A percentile compares a stretch with the other conserved stretches of the same genome.
phyloP scores from a whole-genome alignment of 2,329 filamentous ascomycete genomes.

The Curvularia eragrostidis region DNA sequence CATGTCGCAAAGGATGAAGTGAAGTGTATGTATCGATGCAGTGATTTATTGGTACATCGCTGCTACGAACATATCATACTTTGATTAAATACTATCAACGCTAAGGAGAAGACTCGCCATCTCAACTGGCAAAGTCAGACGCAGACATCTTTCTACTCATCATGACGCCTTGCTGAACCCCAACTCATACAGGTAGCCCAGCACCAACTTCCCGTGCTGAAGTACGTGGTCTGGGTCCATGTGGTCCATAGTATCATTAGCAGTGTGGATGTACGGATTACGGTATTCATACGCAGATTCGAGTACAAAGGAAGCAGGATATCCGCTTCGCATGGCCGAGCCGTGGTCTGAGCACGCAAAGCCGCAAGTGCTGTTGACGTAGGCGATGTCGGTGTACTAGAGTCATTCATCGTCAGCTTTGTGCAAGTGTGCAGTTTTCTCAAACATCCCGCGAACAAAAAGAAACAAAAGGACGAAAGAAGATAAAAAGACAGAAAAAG shows the following conservation, averaged over 20 bases:
- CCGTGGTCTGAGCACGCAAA: conserved; percentile 82
- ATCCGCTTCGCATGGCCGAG: conserved; percentile 73
- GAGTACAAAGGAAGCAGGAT: conserved; percentile 76
- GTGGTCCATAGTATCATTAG: conserved; percentile 70
- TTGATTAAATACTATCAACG: not conserved
- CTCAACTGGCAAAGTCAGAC: not conserved
- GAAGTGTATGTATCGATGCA: no score
- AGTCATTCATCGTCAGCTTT: not conserved
- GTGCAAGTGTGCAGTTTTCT: not conserved
- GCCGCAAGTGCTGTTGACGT: conserved; percentile 83
- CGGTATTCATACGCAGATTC: conserved; percentile 68
- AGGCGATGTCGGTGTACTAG: conserved; percentile 85
- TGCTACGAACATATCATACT: no score
- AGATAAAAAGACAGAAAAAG: not conserved
- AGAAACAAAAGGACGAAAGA: not conserved
- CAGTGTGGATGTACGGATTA: conserved; percentile 71
- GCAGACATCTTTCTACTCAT: not conserved
- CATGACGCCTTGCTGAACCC: conserved; percentile 60
- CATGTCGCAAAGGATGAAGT: no score
- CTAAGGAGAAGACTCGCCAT: not conserved
- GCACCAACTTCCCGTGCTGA: conserved; percentile 81
- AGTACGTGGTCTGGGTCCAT: conserved; percentile 86
- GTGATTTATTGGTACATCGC: no score
- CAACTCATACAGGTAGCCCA: conserved; percentile 82
- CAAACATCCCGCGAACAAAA: not conserved